Conservation (phyloP, 2,329 filamentous ascomycete genomes). For the Penicillium occitanis region DNA sequence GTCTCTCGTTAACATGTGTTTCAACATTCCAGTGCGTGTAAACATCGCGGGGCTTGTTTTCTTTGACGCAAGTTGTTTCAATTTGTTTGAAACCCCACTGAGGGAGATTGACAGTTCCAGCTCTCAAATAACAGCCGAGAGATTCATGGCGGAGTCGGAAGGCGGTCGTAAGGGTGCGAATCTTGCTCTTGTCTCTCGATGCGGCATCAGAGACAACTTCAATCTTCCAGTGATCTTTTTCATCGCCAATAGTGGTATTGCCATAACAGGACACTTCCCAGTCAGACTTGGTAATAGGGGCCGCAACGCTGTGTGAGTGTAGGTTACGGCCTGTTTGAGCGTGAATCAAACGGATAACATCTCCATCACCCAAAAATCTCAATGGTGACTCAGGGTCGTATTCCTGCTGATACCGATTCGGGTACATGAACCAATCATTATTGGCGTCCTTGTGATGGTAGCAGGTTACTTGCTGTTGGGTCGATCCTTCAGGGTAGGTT, state of each 20-base stretch:
- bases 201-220: slow-evolving; percentile 90
- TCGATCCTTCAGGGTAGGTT: slow-evolving; percentile 90
- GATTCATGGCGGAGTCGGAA: slow-evolving; percentile 83
- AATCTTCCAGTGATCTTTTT: slow-evolving; percentile 95
- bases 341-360: slow-evolving; percentile 83
- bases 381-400: slow-evolving; percentile 71
- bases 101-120: slow-evolving; percentile 91
- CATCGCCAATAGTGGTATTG: slow-evolving; percentile 90
- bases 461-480: slow-evolving; percentile 95
- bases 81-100: slow-evolving; percentile 99
- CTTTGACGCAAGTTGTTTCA: slow-evolving; percentile 90
- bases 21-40: slow-evolving; percentile 99
- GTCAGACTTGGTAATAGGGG: slow-evolving; percentile 84
- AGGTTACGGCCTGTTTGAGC: slow-evolving; percentile 95
- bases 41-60: slow-evolving; percentile 85
- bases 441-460: slow-evolving; percentile 99
- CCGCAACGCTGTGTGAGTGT: slow-evolving; percentile 87
- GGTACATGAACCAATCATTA: slow-evolving; percentile 99
- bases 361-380: slow-evolving; percentile 72
- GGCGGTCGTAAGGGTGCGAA: slow-evolving; percentile 88
- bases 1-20: slow-evolving; percentile 87
- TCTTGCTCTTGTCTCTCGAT: slow-evolving; percentile 76
- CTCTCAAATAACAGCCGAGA: slow-evolving; percentile 89
- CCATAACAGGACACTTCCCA: slow-evolving; percentile 95
- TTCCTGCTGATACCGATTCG: slow-evolving; percentile 74